phyloP scores from a whole-genome alignment of 306 rosid species.

The Dalbergia oliveri region DNA sequence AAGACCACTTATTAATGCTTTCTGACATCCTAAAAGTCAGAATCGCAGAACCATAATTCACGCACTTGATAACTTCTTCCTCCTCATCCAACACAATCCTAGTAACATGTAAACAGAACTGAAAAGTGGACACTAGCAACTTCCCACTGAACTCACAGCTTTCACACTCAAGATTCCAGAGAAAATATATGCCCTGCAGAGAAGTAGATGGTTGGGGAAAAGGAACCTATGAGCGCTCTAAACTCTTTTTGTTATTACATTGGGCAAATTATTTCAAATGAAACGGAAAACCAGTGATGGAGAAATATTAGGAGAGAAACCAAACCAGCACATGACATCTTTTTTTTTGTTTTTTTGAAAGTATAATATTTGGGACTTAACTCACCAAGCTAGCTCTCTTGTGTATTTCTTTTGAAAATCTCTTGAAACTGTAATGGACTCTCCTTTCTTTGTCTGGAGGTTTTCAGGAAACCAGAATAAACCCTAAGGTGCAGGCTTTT shows the following conservation, averaged over 20 bases:
- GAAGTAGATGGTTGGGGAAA: not conserved
- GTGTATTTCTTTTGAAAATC: slow-evolving; percentile 21
- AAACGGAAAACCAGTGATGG: slow-evolving; percentile 32
- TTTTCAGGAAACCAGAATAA: slow-evolving; percentile 23
- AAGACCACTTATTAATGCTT: slow-evolving; percentile 51
- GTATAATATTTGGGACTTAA: slow-evolving; percentile 13
- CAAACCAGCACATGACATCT: not conserved
- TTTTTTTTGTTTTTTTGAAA: not conserved
- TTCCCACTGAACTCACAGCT: not conserved
- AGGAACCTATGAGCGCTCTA: not conserved
- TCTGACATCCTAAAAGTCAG: slow-evolving; percentile 61
- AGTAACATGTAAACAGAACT: slow-evolving; percentile 31
- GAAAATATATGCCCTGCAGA: slow-evolving; percentile 13
- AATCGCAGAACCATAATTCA: slow-evolving; percentile 34
- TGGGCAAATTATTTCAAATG: too few species aligned
- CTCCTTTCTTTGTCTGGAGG: slow-evolving; percentile 8
- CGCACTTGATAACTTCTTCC: slow-evolving; percentile 38
- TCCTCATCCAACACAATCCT: slow-evolving; percentile 48
- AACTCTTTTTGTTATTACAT: not conserved
- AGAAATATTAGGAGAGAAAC: slow-evolving; percentile 33
- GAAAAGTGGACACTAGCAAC: not conserved
- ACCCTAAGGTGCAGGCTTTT: slow-evolving; percentile 52
- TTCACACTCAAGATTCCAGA: slow-evolving; percentile 34
- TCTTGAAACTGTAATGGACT: not conserved
- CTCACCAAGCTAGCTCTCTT: slow-evolving; percentile 56